Conservation (phyloP, 441 rosid genomes). For the Pelargonium australe region DNA sequence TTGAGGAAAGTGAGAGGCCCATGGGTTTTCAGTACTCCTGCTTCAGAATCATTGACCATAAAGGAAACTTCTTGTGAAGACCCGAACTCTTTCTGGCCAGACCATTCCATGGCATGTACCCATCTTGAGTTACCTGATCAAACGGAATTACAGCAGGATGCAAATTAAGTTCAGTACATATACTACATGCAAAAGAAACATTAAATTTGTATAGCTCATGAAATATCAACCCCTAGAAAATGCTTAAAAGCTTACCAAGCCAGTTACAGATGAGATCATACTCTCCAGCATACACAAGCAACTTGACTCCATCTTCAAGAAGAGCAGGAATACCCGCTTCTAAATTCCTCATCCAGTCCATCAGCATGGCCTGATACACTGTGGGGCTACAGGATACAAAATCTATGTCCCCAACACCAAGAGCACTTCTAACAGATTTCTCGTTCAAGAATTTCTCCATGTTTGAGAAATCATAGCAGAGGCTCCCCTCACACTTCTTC, state of each 20-base stretch:
- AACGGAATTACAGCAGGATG: slow-evolving; percentile 1
- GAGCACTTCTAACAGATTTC: slow-evolving; percentile 58
- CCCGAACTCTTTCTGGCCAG: slow-evolving; percentile 61
- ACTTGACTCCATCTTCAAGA: slow-evolving; percentile 76
- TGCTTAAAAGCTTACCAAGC: slow-evolving; percentile 54
- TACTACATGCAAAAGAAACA: neutral
- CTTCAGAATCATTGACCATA: slow-evolving; percentile 59
- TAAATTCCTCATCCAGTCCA: slow-evolving; percentile 89
- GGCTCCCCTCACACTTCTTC: slow-evolving; percentile 78
- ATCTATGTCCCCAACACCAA: slow-evolving; percentile 66
- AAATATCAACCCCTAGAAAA: neutral
- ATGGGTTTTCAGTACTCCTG: slow-evolving; percentile 55
- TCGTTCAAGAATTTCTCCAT: slow-evolving; percentile 77
- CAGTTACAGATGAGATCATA: slow-evolving; percentile 98
- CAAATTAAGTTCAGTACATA: neutral
- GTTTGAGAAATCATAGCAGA: slow-evolving; percentile 92
- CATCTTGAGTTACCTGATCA: slow-evolving; percentile 87
- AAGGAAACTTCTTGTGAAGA: slow-evolving; percentile 57
- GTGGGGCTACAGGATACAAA: slow-evolving; percentile 78
- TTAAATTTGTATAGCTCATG: neutral
- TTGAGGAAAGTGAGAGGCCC: slow-evolving; percentile 82
- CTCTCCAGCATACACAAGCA: slow-evolving; percentile 92
- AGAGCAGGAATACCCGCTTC: slow-evolving; percentile 84
- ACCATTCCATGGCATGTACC: slow-evolving; percentile 97
- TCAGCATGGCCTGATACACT: slow-evolving; percentile 74